These are phyloP conservation scores for Theileria parva DNA, from an alignment of 169 alveolate genomes.

Conservation along the genomic window DNA sequence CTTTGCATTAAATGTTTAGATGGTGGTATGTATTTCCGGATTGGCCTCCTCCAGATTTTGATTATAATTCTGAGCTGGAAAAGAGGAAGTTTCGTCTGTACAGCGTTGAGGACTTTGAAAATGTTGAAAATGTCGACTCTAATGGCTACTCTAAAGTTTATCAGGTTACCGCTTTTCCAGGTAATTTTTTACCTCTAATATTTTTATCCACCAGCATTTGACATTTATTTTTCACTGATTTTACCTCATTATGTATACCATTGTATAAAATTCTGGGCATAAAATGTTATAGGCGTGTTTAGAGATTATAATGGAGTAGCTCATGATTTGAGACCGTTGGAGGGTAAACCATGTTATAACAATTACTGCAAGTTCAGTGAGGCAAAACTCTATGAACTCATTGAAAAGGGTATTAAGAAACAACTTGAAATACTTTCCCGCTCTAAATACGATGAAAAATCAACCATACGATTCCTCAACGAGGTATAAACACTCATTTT, in stretches of 20 bases:
- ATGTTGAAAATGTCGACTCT: slow-evolving; percentile 83
- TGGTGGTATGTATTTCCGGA: slow-evolving; percentile 93
- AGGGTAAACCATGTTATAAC: slow-evolving; percentile 86
- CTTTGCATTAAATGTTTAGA: slow-evolving; percentile 41
- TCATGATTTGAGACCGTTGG: slow-evolving; percentile 89
- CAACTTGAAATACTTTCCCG: slow-evolving; percentile 48
- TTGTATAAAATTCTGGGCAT: not conserved
- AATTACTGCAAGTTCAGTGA: slow-evolving; percentile 66
- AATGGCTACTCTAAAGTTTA: slow-evolving; percentile 84
- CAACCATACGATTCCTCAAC: slow-evolving; percentile 15
- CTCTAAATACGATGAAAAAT: slow-evolving; percentile 38
- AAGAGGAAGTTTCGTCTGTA: slow-evolving; percentile 81
- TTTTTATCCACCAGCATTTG: not conserved
- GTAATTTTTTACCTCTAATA: not conserved
- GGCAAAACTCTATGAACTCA: slow-evolving; percentile 51
- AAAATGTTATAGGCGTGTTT: slow-evolving; percentile 77
- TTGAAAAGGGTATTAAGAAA: slow-evolving; percentile 70
- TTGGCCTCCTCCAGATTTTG: slow-evolving; percentile 90
- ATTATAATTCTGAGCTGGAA: slow-evolving; percentile 72
- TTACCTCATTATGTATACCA: not conserved
- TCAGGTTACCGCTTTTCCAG: slow-evolving; percentile 84
- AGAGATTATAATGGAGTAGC: slow-evolving; percentile 85
- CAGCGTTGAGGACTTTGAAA: slow-evolving; percentile 84
- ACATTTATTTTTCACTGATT: not conserved
- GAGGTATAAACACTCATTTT: slow-evolving; percentile 22